Evolutionary conservation across 1,139 yeast genomes (phyloP).

Genomic region (Diutina sp.): DNA sequence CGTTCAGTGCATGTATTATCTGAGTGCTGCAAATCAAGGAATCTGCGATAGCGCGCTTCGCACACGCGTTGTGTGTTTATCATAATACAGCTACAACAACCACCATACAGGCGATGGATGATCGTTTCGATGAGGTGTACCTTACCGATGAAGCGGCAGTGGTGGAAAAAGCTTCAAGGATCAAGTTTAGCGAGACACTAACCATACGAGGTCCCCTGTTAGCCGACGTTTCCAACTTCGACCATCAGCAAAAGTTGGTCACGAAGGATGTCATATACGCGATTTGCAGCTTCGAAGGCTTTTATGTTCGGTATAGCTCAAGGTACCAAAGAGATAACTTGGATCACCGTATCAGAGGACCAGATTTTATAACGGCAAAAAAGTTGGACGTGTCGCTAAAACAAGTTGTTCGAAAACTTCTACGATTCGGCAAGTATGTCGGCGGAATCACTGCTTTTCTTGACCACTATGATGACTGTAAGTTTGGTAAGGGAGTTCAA

Average conservation of each 20-base stretch:
- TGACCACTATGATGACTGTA: slow-evolving; percentile 38
- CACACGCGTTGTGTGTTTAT: background rate
- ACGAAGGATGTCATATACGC: slow-evolving; percentile 59
- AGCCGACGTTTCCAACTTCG: slow-evolving; percentile 21
- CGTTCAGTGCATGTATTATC: background rate
- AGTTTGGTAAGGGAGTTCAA: slow-evolving; percentile 65
- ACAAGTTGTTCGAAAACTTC: slow-evolving; percentile 53
- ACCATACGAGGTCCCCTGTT: background rate
- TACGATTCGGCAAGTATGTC: slow-evolving; percentile 51
- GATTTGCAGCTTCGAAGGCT: slow-evolving; percentile 70
- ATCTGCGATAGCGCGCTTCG: background rate
- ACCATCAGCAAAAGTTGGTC: slow-evolving; percentile 60
- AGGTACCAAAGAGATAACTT: slow-evolving; percentile 34
- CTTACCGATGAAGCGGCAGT: background rate
- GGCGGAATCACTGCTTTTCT: slow-evolving; percentile 41
- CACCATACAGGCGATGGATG: background rate
- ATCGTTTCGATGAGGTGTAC: background rate
- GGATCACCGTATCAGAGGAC: slow-evolving; percentile 40
- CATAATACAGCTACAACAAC: background rate
- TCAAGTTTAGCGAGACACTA: background rate
- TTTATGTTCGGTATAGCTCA: slow-evolving; percentile 57
- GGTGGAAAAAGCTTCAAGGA: background rate
- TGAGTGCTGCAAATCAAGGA: background rate
- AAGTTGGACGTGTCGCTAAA: slow-evolving; percentile 66
- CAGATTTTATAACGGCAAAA: slow-evolving; percentile 63